Percentiles rank a stretch among this genome's conserved stretches.
These are phyloP conservation scores for Zygoascus biomembranicola DNA, from an alignment of 805 yeast species.

Conservation along the genomic window DNA sequence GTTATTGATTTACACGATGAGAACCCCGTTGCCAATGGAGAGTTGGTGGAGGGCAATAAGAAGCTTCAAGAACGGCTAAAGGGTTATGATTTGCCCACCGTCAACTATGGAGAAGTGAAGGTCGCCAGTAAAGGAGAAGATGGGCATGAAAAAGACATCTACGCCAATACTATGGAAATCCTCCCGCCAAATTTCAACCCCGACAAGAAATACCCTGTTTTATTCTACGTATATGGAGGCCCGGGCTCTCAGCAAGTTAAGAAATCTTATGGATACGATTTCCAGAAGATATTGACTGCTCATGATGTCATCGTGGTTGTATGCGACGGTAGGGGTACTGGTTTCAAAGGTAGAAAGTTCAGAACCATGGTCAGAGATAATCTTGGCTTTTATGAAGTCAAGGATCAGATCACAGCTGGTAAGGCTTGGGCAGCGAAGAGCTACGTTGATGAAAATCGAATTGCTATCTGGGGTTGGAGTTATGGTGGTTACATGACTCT, in stretches of 20 bases:
- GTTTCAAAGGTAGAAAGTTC: slow-evolving; percentile 71
- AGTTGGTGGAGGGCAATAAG: slow-evolving; percentile 23
- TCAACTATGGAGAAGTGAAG: slow-evolving; percentile 37
- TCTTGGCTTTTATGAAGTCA: slow-evolving; percentile 73
- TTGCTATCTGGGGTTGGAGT: slow-evolving; percentile 97
- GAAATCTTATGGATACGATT: slow-evolving; percentile 50
- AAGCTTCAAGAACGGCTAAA: slow-evolving; percentile 19
- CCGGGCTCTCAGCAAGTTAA: slow-evolving; percentile 85
- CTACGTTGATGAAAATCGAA: slow-evolving; percentile 58
- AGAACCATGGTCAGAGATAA: slow-evolving; percentile 74
- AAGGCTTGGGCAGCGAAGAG: slow-evolving; percentile 51
- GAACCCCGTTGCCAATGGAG: slow-evolving; percentile 26
- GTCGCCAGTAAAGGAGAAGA: slow-evolving; percentile 38
- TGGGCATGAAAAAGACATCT: slow-evolving; percentile 24
- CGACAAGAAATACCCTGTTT: slow-evolving; percentile 62
- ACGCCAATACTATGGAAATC: slow-evolving; percentile 62
- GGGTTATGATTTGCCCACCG: slow-evolving; percentile 50
- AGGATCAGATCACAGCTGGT: slow-evolving; percentile 84
- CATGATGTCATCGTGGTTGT: slow-evolving; percentile 81
- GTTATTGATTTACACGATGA: slow-evolving; percentile 48
- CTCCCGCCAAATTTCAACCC: slow-evolving; percentile 61
- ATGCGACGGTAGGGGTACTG: slow-evolving; percentile 97
- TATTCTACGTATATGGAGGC: slow-evolving; percentile 91
- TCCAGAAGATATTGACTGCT: slow-evolving; percentile 71
- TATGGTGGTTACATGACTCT: slow-evolving; percentile 93